Percentiles rank a stretch among this genome's conserved stretches.
Conservation (phyloP, 495 filamentous ascomycete species). For the Cladorrhinum samala region DNA sequence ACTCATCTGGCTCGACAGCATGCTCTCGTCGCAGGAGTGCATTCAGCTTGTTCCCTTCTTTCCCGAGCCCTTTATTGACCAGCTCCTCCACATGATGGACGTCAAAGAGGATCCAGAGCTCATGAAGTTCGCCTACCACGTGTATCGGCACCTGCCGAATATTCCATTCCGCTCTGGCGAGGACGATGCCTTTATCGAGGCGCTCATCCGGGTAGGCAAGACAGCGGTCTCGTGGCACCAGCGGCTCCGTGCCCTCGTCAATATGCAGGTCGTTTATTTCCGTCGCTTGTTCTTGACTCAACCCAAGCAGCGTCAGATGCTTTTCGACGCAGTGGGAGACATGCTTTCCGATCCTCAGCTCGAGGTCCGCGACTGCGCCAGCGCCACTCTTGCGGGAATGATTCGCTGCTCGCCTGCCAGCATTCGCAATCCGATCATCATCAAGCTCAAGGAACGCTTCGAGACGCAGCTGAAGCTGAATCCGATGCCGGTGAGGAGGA, state of each 20-base stretch:
- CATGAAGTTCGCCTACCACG: constrained; percentile 90
- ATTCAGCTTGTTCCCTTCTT: constrained; percentile 88
- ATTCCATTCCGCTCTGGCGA: constrained; percentile 86
- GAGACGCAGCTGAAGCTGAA: constrained; percentile 68
- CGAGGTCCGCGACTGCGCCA: constrained; percentile 90
- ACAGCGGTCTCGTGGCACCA: constrained; percentile 92
- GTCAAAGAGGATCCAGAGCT: constrained; percentile 97
- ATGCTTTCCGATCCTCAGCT: constrained; percentile 92
- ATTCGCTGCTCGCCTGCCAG: constrained; percentile 88
- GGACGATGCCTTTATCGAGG: constrained; percentile 73
- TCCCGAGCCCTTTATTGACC: constrained; percentile 77
- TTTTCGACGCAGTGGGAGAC: constrained; percentile 83
- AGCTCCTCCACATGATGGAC: constrained; percentile 99
- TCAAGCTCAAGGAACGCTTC: constrained; percentile 70
- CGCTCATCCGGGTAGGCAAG: constrained; percentile 83
- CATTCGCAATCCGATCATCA: constrained; percentile 70
- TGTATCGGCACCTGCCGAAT: constrained; percentile 94
- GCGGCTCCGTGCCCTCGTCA: constrained; percentile 91
- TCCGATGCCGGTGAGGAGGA: constrained; percentile 67
- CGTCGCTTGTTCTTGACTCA: constrained; percentile 90
- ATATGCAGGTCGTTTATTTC: constrained; percentile 99
- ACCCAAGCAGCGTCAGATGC: constrained; percentile 62
- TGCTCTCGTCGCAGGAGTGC: constrained; percentile 86
- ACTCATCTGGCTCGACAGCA: constrained; percentile 88
- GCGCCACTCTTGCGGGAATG: constrained; percentile 92